Evolutionary conservation across 768 basidiomycete species (phyloP).

Genomic region (Calocybe gangraenosa): DNA sequence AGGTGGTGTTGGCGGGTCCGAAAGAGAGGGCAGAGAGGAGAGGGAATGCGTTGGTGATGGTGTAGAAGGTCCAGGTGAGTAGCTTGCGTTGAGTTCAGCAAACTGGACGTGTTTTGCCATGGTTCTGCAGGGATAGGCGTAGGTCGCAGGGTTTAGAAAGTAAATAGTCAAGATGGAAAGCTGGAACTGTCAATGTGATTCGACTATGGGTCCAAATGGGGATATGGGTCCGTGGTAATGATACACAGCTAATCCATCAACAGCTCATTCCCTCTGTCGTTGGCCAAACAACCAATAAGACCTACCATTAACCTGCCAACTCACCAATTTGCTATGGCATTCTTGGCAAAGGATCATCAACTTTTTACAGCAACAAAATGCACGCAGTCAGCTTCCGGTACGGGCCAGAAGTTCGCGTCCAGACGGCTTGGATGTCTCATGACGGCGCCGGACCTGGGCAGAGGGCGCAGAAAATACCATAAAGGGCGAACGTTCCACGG

Average conservation of each 20-base stretch:
- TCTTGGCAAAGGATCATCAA: too few species aligned
- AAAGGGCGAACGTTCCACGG: neutral
- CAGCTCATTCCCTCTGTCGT: neutral
- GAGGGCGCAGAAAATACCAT: slow-evolving; percentile 1
- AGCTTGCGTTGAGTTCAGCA: slow-evolving; percentile 31
- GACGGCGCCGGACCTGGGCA: slow-evolving; percentile 4
- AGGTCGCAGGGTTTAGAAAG: slow-evolving; percentile 13
- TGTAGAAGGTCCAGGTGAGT: slow-evolving; percentile 28
- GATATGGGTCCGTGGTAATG: slow-evolving; percentile 6
- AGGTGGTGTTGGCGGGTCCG: slow-evolving; percentile 32
- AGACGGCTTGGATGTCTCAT: neutral
- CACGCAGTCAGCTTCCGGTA: too few species aligned
- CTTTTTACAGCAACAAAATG: too few species aligned
- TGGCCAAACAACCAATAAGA: neutral
- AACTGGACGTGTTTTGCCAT: slow-evolving; percentile 42
- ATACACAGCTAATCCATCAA: neutral
- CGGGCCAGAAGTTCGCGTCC: neutral
- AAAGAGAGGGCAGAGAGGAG: slow-evolving; percentile 32
- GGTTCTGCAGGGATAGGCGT: slow-evolving; percentile 9
- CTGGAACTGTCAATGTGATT: slow-evolving; percentile 9
- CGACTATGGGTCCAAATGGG: slow-evolving; percentile 8
- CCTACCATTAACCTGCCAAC: neutral
- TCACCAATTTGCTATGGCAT: neutral
- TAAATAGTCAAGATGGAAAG: slow-evolving; percentile 4
- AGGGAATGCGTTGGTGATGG: slow-evolving; percentile 34